Evolutionary conservation across 306 rosid genomes (phyloP), one percentile per base, ranked within the genome.

Genomic region (Delonix regia): DNA sequence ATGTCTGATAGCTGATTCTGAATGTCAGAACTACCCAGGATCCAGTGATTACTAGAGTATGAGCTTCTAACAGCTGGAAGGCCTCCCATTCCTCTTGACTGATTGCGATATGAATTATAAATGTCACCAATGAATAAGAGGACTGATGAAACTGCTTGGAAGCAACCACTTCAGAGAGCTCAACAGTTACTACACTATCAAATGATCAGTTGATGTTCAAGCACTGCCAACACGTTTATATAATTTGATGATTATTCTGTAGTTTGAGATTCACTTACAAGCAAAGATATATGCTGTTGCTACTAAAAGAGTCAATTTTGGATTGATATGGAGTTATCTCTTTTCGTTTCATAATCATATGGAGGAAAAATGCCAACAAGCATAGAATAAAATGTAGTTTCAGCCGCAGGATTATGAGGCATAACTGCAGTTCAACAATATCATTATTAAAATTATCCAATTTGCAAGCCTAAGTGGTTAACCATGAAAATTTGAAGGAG

Each of bases 81-180:
- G 87, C 94, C 98, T 71, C 98, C 97, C 0, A 82, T 80, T 83
- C 64, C 90, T 14, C 88, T 94, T 30, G 98, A 94, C 57, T 81
- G 89, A 45, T 89, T 87, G 0, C 82, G 97, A 11, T 94, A 90
- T 51, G 94, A 85, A 48, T 81, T 85, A 30, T 94, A 92, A 83
- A 63, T 69, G 5, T 97, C 97, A 4, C 78, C 90, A 0, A 19
- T 70, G 18, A 87, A 85, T 78, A 88, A 86, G 80, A 82, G 89
- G 82, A 94, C 80, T 3, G 98, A 94, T 60, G 97, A 94, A 85
- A 75, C 90, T 65, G 94, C 98, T 68, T 94, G 98, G 97, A 92
- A 86, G 70, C 88, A 82, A 33, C 78, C 97, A 60, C 92, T 94
- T 80, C 92, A 88, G 75, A 90, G 77, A 74, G 89, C 98, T 83